phyloP scores from a whole-genome alignment of 1,284 basidiomycete species.

The Cutaneotrichosporon spelunceum region DNA sequence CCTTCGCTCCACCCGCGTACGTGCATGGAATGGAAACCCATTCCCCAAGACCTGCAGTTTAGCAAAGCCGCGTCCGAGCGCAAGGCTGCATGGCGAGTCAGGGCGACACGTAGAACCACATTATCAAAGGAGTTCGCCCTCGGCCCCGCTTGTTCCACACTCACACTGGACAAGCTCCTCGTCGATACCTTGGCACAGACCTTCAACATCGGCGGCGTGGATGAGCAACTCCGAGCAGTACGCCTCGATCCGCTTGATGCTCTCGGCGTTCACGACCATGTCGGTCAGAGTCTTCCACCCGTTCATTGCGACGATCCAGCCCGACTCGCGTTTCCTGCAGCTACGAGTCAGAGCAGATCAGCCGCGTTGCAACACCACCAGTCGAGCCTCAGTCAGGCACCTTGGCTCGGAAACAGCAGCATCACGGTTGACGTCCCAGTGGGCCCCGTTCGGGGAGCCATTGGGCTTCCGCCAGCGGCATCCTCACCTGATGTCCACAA shows the following conservation, averaged over 20 bases:
- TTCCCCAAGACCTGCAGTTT: slow-evolving; percentile 70
- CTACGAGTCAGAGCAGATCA: slow-evolving; percentile 52
- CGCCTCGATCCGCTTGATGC: slow-evolving; percentile 39
- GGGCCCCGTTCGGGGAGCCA: neutral
- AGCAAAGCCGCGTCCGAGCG: slow-evolving; percentile 4
- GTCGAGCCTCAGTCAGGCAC: neutral
- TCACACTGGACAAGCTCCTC: slow-evolving; percentile 77
- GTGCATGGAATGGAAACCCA: slow-evolving; percentile 91
- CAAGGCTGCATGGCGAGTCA: neutral
- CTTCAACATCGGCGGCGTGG: slow-evolving; percentile 97
- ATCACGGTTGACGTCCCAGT: too few species aligned
- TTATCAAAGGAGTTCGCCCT: neutral
- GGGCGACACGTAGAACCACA: neutral
- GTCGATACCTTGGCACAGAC: slow-evolving; percentile 94
- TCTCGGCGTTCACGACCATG: slow-evolving; percentile 69
- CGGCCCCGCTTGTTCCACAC: slow-evolving; percentile 35
- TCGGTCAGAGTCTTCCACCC: slow-evolving; percentile 97
- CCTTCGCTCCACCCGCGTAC: slow-evolving; percentile 95
- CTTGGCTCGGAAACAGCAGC: too few species aligned
- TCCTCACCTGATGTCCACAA: slow-evolving; percentile 86
- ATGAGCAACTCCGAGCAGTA: slow-evolving; percentile 80
- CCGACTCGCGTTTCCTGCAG: slow-evolving; percentile 71
- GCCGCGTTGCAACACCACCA: neutral
- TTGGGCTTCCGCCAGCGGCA: neutral
- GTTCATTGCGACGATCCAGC: slow-evolving; percentile 97